Evolutionary conservation across 495 filamentous ascomycete species (phyloP), one percentile per base, ranked within the genome.

Genomic region (Penicillium mononematosum): DNA sequence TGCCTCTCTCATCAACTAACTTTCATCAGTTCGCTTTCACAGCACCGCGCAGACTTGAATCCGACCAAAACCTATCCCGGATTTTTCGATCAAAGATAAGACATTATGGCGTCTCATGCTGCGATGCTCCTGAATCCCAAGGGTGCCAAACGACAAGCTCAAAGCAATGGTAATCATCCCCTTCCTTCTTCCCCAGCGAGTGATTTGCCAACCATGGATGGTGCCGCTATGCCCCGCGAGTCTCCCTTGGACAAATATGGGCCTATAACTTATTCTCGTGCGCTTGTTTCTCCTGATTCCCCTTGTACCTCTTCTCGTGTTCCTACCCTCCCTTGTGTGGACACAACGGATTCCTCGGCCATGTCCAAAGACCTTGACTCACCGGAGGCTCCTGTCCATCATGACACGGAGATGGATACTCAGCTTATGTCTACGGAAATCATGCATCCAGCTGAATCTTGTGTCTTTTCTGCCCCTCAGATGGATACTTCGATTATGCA

Each of bases 121-220:
- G 73, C 74, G 31, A 75, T 78, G 74, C 67, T 78, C 34, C 55
- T 78, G 58, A 70, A 78, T 55, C 76, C 75, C 32, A 70, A 72
- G 57, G 67, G 58, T 42, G 70, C 71, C 58, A 72, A 64, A 55
- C 74, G 72, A 58, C 60, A 62, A 50, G 45, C 64, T 9, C 61
- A 69, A 38, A 62, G 61, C 20, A 70, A 71, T 64, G 73, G 75
- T 78, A 76, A 65, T 19, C 10, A 49, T 53, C 49, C 56, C 47
- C 16, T 60, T 32, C 45, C 55, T 31, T 52, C 24, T 20, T 43
- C 53, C 44, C 56, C 43, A 20, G 45, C 50, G n/a, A 16, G 17
- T 39, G 31, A 47, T 41, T 25, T 22, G 4, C 12, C 17, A 5
- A 19, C 24, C 34, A 34, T 25, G 45, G 34, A 39, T 8, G 16